Evolutionary conservation across 2,329 filamentous ascomycete genomes (phyloP), one percentile per base, ranked within the genome.

Genomic region (Alternaria longipes): DNA sequence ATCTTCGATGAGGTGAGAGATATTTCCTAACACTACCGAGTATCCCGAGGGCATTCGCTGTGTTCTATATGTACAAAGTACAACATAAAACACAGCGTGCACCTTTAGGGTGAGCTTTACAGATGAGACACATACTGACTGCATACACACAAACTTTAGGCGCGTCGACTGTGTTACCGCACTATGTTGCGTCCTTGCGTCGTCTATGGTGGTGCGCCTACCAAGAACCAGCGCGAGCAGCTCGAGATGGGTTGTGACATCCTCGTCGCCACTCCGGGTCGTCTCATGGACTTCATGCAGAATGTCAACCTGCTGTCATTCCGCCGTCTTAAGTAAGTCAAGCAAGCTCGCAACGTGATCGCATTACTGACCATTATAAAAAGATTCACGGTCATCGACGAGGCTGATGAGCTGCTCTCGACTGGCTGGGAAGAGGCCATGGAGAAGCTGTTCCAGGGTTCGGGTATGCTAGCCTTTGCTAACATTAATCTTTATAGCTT

Each of bases 151-250:
- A 32, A 5, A 41, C 12, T 24, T 16, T 49, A 50, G 46, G 40
- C 40, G 12, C 40, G 40, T 24, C 40, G 40, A 20, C 9, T 98
- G 50, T 97, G 93, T 77, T 99, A 99, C 73, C 90, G 95, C 1
- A 93, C 92, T 4, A 97, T 97, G 92, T 85, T 99, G 59, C 93
- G 95, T 41, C 94, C 95, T 24, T 93, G 91, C 69, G 93, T 97
- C 44, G 84, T 91, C 30, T 99, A 98, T 69, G 95, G 95, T 51
- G 95, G 95, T 64, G 89, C 89, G 7, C 91, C 92, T 0, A 73
- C 88, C n/a, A 78, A 79, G 2, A 85, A 90, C 12, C 93, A 97
- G 79, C 83, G 89, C 5, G 81, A 85, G 7, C 90, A 96, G 74
- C 85, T 99, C 1, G 84, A 85, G 61, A 91, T 89, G 77, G 95